Evolutionary conservation across 2,329 filamentous ascomycete genomes (phyloP).

Genomic region (Ophidiomyces ophidiicola): DNA sequence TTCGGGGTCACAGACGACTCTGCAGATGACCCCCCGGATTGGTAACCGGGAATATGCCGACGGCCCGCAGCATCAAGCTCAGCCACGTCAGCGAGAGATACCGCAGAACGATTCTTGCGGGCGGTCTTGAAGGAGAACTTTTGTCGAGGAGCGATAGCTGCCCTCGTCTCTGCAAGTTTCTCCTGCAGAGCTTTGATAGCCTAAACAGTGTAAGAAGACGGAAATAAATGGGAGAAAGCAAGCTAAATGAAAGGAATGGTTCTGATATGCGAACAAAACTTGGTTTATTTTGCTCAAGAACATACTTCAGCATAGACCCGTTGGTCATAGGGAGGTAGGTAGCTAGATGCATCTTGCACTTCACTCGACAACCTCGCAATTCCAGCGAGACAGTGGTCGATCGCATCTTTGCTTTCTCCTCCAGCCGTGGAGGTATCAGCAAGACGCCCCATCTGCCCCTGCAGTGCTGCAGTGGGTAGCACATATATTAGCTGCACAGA

Average conservation of each 20-base stretch:
- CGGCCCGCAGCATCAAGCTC: slow-evolving; percentile 41
- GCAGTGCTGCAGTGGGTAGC: slow-evolving; percentile 47
- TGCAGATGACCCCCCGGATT: slow-evolving; percentile 32
- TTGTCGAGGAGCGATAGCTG: slow-evolving; percentile 57
- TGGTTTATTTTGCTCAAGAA: slow-evolving; percentile 5
- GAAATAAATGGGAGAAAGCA: slow-evolving; percentile 1
- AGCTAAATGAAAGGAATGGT: background rate
- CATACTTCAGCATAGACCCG: slow-evolving; percentile 67
- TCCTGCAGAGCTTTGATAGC: slow-evolving; percentile 70
- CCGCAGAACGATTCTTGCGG: slow-evolving; percentile 42
- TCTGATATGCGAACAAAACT: background rate
- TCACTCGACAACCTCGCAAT: slow-evolving; percentile 73
- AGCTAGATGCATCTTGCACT: slow-evolving; percentile 70
- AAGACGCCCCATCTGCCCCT: slow-evolving; percentile 61
- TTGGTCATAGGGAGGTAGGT: slow-evolving; percentile 80
- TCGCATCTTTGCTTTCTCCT: slow-evolving; percentile 67
- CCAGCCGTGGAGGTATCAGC: slow-evolving; percentile 49
- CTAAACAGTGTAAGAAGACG: slow-evolving; percentile 29
- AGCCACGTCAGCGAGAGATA: slow-evolving; percentile 39
- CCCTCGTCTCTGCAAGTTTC: slow-evolving; percentile 58
- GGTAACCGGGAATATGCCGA: slow-evolving; percentile 33
- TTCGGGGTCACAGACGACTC: slow-evolving; percentile 29
- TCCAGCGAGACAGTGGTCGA: slow-evolving; percentile 65
- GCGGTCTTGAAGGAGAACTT: slow-evolving; percentile 70
- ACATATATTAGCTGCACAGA: background rate